A percentile compares a stretch with the other conserved stretches of the same genome.
phyloP scores from a whole-genome alignment of 805 yeast genomes.

The Zygosaccharomyces siamensis region DNA sequence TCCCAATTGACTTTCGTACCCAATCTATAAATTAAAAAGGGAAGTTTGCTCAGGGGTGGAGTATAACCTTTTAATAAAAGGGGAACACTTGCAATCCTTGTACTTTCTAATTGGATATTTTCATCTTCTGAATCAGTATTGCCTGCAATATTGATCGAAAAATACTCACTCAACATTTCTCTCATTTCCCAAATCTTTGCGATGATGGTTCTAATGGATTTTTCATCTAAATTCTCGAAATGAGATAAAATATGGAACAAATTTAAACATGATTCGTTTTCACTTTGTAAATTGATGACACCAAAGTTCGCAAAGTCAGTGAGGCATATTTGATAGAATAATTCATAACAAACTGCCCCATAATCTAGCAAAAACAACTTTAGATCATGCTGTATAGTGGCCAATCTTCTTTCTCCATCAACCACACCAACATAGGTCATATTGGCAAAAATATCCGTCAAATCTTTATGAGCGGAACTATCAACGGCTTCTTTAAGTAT shows the following conservation, averaged over 20 bases:
- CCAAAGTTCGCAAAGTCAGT: slow-evolving; percentile 84
- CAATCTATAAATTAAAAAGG: slow-evolving; percentile 59
- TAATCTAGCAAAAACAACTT: slow-evolving; percentile 76
- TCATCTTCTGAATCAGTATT: slow-evolving; percentile 29
- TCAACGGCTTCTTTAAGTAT: slow-evolving; percentile 51
- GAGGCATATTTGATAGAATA: slow-evolving; percentile 78
- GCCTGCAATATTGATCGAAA: slow-evolving; percentile 43
- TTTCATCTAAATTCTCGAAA: slow-evolving; percentile 18
- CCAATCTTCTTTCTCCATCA: slow-evolving; percentile 62
- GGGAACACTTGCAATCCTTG: slow-evolving; percentile 53
- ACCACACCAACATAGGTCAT: slow-evolving; percentile 78
- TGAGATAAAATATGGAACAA: slow-evolving; percentile 17
- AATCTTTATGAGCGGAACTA: slow-evolving; percentile 40
- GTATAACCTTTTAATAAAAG: slow-evolving; percentile 56
- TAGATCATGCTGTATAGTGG: slow-evolving; percentile 82
- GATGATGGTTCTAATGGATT: slow-evolving; percentile 26
- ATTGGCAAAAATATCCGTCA: slow-evolving; percentile 65
- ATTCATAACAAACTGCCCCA: slow-evolving; percentile 57
- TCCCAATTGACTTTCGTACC: slow-evolving; percentile 58
- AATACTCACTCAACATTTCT: slow-evolving; percentile 81
- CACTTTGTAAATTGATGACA: slow-evolving; percentile 37
- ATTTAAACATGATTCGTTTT: slow-evolving; percentile 12
- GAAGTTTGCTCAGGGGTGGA: slow-evolving; percentile 61
- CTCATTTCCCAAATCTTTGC: slow-evolving; percentile 44
- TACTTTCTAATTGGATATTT: slow-evolving; percentile 20